Evolutionary conservation across 208 protist genomes (phyloP).

Genomic region (Leishmania aethiopica): DNA sequence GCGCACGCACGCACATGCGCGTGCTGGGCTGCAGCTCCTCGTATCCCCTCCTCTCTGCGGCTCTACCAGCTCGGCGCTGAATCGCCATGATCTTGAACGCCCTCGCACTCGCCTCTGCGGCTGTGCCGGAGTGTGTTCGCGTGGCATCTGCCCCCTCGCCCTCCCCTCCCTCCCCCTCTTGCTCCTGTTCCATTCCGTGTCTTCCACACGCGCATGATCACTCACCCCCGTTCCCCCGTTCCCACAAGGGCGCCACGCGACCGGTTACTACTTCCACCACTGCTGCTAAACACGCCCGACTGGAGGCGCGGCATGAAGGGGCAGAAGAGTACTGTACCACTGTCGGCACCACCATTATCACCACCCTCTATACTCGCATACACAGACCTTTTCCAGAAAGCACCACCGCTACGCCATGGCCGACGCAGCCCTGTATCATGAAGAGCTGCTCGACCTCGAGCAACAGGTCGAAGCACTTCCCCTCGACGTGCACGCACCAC

Average conservation of each 20-base stretch:
- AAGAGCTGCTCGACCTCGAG: slow-evolving; percentile 65
- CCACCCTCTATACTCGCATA: background rate
- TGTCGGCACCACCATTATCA: background rate
- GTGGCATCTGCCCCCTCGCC: background rate
- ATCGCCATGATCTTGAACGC: background rate
- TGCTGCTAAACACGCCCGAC: background rate
- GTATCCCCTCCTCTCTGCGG: background rate
- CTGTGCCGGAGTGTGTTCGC: background rate
- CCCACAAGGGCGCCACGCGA: background rate
- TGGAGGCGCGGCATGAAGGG: background rate
- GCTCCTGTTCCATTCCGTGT: background rate
- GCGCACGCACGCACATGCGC: too few species aligned
- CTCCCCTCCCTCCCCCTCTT: background rate
- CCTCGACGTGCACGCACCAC: slow-evolving; percentile 6
- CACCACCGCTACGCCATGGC: slow-evolving; percentile 12
- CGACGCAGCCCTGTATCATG: slow-evolving; percentile 59
- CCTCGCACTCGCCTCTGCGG: background rate
- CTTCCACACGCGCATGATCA: background rate
- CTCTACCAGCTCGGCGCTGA: background rate
- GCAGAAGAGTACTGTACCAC: background rate
- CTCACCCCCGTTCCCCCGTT: background rate
- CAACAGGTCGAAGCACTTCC: slow-evolving; percentile 43
- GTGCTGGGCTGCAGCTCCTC: background rate
- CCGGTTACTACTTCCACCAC: background rate
- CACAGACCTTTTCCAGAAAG: background rate